These are phyloP conservation scores for Stenocarpella maydis DNA, from an alignment of 2,329 filamentous ascomycete species.

Conservation along the genomic window DNA sequence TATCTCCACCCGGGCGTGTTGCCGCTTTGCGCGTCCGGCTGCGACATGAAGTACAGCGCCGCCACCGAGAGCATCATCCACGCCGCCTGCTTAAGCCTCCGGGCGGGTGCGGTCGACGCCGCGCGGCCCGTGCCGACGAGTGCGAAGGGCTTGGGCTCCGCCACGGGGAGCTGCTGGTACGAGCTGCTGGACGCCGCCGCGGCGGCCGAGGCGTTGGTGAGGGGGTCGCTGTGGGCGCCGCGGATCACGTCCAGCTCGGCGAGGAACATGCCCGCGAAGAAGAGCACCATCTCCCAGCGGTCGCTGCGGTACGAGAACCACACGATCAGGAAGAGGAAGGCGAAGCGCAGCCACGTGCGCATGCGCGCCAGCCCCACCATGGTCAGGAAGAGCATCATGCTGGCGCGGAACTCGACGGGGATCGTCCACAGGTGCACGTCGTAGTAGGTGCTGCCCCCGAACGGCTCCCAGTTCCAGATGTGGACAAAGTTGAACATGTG, in stretches of 20 bases:
- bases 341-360: slow-evolving; percentile 51
- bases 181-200: background rate
- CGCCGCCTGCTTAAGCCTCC: slow-evolving; percentile 38
- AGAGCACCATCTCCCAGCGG: slow-evolving; percentile 64
- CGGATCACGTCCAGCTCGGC: slow-evolving; percentile 63
- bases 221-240: slow-evolving; percentile 50
- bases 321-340: slow-evolving; percentile 51
- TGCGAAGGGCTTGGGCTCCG: slow-evolving; percentile 21
- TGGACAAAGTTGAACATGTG: slow-evolving; percentile 60
- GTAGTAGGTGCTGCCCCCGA: slow-evolving; percentile 58
- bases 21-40: slow-evolving; percentile 51
- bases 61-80: slow-evolving; percentile 55
- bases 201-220: slow-evolving; percentile 33
- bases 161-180: slow-evolving; percentile 14
- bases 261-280: slow-evolving; percentile 61
- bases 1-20: slow-evolving; percentile 60
- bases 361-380: slow-evolving; percentile 59
- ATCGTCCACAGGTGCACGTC: slow-evolving; percentile 71
- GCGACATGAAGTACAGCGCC: slow-evolving; percentile 62
- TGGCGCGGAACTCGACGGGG: slow-evolving; percentile 66
- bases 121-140: slow-evolving; percentile 25
- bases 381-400: slow-evolving; percentile 64
- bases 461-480: slow-evolving; percentile 59
- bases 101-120: background rate
- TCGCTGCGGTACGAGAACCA: slow-evolving; percentile 56